Percentiles rank a stretch among this genome's conserved stretches.
Conservation (phyloP, 805 yeast genomes). For the Blastobotrys peoriensis region DNA sequence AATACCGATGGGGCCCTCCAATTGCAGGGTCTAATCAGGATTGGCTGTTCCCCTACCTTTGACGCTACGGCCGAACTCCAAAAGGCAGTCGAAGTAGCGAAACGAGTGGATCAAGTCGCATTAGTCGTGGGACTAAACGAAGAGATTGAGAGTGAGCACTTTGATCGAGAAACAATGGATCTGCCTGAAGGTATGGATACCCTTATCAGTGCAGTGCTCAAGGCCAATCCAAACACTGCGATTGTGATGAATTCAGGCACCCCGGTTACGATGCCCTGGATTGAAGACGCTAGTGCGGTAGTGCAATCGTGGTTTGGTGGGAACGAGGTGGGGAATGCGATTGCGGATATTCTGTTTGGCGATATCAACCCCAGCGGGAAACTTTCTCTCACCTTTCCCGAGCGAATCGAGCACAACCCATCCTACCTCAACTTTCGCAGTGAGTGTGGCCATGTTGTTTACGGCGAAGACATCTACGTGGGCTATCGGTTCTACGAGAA, state of each 20-base stretch:
- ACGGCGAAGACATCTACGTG: constrained; percentile 61
- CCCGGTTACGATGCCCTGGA: constrained; percentile 56
- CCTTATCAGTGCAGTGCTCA: constrained; percentile 39
- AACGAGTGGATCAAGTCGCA: constrained; percentile 46
- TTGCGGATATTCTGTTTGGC: constrained; percentile 56
- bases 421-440: constrained; percentile 47
- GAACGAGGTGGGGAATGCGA: constrained; percentile 49
- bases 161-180: constrained; percentile 45
- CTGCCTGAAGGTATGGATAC: constrained; percentile 44
- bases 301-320: constrained; percentile 56
- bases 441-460: constrained; percentile 46
- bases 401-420: constrained; percentile 47
- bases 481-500: constrained; percentile 60
- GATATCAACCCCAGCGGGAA: constrained; percentile 57
- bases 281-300: constrained; percentile 35
- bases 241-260: constrained; percentile 56
- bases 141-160: constrained; percentile 57
- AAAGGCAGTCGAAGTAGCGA: constrained; percentile 47
- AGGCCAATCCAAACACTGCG: constrained; percentile 44
- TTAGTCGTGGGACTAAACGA: constrained; percentile 45
- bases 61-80: constrained; percentile 31
- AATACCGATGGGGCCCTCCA: too few relatives aligned
- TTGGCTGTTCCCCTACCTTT: constrained; percentile 22
- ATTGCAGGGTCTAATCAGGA: constrained; percentile 9
- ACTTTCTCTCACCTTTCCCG: constrained; percentile 50